phyloP scores from a whole-genome alignment of 1,139 yeast species.

The Saccharomyces pastorianus region DNA sequence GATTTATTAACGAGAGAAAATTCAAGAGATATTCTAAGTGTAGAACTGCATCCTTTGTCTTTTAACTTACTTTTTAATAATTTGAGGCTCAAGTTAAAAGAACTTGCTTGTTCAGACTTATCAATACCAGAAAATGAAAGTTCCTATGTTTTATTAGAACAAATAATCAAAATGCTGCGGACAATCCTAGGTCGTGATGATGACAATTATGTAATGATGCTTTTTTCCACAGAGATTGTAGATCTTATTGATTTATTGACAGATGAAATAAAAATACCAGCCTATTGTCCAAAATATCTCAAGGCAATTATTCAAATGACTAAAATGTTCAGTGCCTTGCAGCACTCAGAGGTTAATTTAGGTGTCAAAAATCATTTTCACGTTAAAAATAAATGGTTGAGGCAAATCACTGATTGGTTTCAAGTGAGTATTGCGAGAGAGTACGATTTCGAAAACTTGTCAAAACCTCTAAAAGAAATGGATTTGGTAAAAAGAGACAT shows the following conservation, averaged over 20 bases:
- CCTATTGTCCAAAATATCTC: conserved; percentile 35
- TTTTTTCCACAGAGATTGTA: conserved; percentile 37
- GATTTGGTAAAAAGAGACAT: conserved; percentile 36
- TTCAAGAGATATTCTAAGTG: conserved; percentile 41
- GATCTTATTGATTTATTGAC: conserved; percentile 33
- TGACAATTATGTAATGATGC: conserved; percentile 31
- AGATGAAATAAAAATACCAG: conserved; percentile 32
- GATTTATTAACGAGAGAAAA: conserved; percentile 47
- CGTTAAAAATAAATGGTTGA: conserved; percentile 53
- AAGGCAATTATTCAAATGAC: conserved; percentile 54
- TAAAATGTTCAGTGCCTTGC: conserved; percentile 45
- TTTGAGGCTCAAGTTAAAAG: conserved; percentile 17
- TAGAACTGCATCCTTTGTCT: conserved; percentile 39
- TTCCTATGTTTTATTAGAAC: conserved; percentile 34
- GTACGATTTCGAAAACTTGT: conserved; percentile 29
- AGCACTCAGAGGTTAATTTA: conserved; percentile 37
- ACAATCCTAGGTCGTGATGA: conserved; percentile 36
- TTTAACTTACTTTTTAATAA: conserved; percentile 35
- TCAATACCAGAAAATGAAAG: conserved; percentile 19
- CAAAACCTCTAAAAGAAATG: conserved; percentile 30
- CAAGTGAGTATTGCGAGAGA: conserved; percentile 42
- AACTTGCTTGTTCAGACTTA: conserved; percentile 25
- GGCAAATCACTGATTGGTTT: conserved; percentile 59
- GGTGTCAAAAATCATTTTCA: conserved; percentile 50
- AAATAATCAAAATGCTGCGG: conserved; percentile 36